Base-by-base conservation (phyloP, 441 rosid genomes). In the Geranium incanum region DNA sequence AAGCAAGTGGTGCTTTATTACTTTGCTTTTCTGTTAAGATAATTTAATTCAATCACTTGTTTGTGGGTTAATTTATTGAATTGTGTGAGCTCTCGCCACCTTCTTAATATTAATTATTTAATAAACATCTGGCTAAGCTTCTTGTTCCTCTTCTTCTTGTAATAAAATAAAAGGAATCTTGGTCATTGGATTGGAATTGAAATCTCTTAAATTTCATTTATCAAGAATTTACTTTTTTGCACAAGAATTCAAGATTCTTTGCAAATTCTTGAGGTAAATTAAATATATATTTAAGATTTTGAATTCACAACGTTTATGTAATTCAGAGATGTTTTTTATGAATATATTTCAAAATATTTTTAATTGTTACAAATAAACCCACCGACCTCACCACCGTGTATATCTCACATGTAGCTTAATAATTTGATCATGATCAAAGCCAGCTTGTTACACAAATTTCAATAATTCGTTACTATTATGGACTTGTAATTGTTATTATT, bases 1-100 rank as follows among this genome's bases (percentile, higher is more conserved):
- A 76, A 74, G 85, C 86, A 80, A 81, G 86, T 77, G 74, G 77
- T 16, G 73, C 70, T 33, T 75, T 76, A 67, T 9, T 13, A 48
- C 80, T 76, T 82, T 74, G 72, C 72, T 43, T 78, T 70, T 70
- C 68, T 55, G 72, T 52, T 33, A 72, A 71, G 13, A 5, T 75
- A 55, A 41, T 70, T 68, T 73, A 70, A 68, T 80, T 71, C 33
- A 66, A 43, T 71, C 74, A 68, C 75, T 77, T 68, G 45, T 18
- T 9, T 5, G 79, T 71, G 84, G 85, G 85, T 28, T 28, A 28
- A 28, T 66, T 79, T 77, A 9, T 48, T 11, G 57, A 13, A 48
- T 48, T 12, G 16, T 48, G 57, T 79, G 87, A 78, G 81, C 82
- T 70, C 65, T 36, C 64, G 64, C 0, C 21, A 52, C 45, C 67